Evolutionary conservation across 2,329 filamentous ascomycete genomes (phyloP), one percentile per base, ranked within the genome.

Genomic region (Dactylonectria macrodidyma): DNA sequence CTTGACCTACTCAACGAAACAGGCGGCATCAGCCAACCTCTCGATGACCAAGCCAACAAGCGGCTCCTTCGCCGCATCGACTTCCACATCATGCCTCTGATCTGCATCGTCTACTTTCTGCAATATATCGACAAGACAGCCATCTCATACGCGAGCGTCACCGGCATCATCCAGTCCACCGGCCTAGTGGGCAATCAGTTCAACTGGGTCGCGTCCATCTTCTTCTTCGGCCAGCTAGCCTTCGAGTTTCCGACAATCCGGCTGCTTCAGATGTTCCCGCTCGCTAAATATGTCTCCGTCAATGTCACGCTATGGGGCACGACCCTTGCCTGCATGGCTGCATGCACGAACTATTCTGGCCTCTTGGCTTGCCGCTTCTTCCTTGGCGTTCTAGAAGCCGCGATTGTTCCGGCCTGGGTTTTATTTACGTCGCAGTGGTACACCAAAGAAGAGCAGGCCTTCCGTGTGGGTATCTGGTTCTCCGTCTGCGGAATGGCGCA

Each of bases 101-200:
- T 76, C 2, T 75, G 71, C 57, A 68, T 69, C 8, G 57, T 73
- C 5, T 73, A 76, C 26, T 73, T 72, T 58, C 62, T 75, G 0
- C 36, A 41, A 6, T 12, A 41, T 5, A 41, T 16, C 14, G 14
- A 41, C 36, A 41, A 41, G 12, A 14, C 36, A 38, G 10, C 36
- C 14, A 12, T 38, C 36, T 38, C 3, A 12, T 38, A 38, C 10
- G 10, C 7, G 3, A 75, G 73, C 11, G 73, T 76, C 14, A 75
- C 70, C 0, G 74, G 74, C 1, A 73, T 75, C 2, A 62, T 66
- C n/a, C 48, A 73, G 34, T 78, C 80, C 1, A 74, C 77, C 1
- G 75, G 81, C 3, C 77, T 85, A 0, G 73, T 76, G 5, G 84
- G 80, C 4, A 83, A 80, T 41, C 77, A 82, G 58, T 85, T 84